These are phyloP conservation scores for Hyaloscypha bicolor DNA, from an alignment of 495 filamentous ascomycete genomes.

Conservation along the genomic window DNA sequence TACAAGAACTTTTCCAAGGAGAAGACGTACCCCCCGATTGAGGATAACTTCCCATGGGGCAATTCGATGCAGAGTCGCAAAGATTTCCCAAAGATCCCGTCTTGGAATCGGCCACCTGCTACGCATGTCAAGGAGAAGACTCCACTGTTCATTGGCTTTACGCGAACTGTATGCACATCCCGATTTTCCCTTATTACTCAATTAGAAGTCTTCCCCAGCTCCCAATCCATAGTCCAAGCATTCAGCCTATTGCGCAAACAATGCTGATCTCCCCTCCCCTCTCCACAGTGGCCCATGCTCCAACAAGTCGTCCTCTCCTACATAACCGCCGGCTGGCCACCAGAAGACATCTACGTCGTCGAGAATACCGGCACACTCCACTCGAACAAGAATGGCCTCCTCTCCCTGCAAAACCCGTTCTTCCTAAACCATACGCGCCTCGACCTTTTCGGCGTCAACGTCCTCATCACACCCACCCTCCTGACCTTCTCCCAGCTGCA, in stretches of 20 bases:
- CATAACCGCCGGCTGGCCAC: slow-evolving; percentile 62
- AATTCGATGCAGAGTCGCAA: not conserved
- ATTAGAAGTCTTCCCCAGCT: not conserved
- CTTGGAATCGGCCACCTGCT: not conserved
- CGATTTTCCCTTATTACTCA: not conserved
- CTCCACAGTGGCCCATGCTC: slow-evolving; percentile 50
- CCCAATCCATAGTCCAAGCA: no score
- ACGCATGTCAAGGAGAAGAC: not conserved
- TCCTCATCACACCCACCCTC: slow-evolving; percentile 58
- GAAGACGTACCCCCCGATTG: not conserved
- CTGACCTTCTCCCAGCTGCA: slow-evolving; percentile 64
- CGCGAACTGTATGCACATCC: not conserved
- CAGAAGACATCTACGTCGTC: slow-evolving; percentile 59
- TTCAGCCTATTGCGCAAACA: not conserved
- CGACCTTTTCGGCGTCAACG: slow-evolving; percentile 53
- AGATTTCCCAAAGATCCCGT: not conserved
- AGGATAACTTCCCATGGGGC: not conserved
- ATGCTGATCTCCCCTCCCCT: not conserved
- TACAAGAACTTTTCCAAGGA: not conserved
- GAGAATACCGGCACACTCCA: slow-evolving; percentile 65
- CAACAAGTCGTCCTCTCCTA: slow-evolving; percentile 61
- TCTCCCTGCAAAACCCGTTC: slow-evolving; percentile 62
- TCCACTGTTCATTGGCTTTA: not conserved
- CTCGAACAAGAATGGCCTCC: slow-evolving; percentile 49
- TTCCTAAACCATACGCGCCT: slow-evolving; percentile 57